These are phyloP conservation scores for Fagopyrum tataricum DNA, from an alignment of 148 eudicot species.

Conservation along the genomic window DNA sequence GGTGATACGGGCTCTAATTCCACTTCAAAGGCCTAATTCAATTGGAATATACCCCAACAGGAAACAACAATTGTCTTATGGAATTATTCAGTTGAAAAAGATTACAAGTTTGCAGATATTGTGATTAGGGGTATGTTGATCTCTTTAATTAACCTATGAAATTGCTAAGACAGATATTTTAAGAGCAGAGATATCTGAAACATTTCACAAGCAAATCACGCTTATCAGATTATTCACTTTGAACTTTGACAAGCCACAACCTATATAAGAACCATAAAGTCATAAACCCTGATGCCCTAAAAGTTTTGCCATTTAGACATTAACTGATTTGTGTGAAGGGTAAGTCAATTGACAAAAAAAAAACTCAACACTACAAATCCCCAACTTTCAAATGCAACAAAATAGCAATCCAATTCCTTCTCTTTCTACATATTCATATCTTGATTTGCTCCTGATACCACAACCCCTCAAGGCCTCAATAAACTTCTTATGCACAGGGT, in stretches of 20 bases:
- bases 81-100: too few species aligned
- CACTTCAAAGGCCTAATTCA: too few species aligned
- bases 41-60: too few species aligned
- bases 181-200: background rate
- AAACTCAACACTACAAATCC: slow-evolving; percentile 3
- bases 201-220: background rate
- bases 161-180: too few species aligned
- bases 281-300: background rate
- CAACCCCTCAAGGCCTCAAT: too few species aligned
- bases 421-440: background rate
- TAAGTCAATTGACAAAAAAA: slow-evolving; percentile 3
- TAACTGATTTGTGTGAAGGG: slow-evolving; percentile 2
- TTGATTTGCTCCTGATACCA: background rate
- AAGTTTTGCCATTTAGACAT: background rate
- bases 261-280: background rate
- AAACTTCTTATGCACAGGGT: background rate
- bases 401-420: background rate
- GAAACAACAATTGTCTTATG: too few species aligned
- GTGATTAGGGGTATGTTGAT: too few species aligned
- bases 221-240: background rate
- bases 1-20: too few species aligned
- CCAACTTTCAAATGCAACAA: background rate
- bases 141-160: too few species aligned
- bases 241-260: background rate
- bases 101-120: too few species aligned